Conservation (phyloP, 352 stramenopile species). For the Pythium coloratum region DNA sequence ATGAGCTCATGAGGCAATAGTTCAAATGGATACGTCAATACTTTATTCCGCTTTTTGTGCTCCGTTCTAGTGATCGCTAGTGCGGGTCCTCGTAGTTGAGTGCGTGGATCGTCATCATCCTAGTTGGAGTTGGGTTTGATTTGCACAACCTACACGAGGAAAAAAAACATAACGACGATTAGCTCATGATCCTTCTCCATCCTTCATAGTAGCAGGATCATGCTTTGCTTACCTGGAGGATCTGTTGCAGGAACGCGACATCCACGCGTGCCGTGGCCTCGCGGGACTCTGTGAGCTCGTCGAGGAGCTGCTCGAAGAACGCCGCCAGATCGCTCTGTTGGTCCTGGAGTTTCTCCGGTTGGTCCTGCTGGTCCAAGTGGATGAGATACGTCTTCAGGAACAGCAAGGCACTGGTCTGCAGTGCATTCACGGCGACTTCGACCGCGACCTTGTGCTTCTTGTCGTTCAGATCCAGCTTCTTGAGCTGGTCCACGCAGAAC, state of each 20-base stretch:
- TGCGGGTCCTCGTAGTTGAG: no score
- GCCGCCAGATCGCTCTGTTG: constrained; percentile 34
- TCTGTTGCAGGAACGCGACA: constrained; percentile 28
- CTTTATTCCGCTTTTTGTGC: not conserved
- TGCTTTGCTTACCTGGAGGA: constrained; percentile 21
- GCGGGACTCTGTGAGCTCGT: constrained; percentile 27
- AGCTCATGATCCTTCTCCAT: no score
- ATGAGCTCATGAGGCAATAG: no score
- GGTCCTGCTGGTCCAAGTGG: constrained; percentile 50
- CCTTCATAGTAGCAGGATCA: not conserved
- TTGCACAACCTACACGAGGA: not conserved
- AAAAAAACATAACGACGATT: not conserved
- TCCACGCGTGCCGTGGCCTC: constrained; percentile 12
- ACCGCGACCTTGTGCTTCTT: not conserved
- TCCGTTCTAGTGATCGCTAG: no score
- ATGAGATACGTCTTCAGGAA: constrained; percentile 71
- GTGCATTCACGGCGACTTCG: constrained; percentile 29
- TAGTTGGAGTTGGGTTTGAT: not conserved
- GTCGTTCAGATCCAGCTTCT: constrained; percentile 10
- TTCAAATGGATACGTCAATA: constrained; percentile 28
- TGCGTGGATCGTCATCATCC: no score
- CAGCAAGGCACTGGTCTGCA: constrained; percentile 55
- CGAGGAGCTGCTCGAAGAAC: constrained; percentile 37
- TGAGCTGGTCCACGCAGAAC: constrained; percentile 55
- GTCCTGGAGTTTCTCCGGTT: constrained; percentile 31